Evolutionary conservation across 1,284 basidiomycete genomes (phyloP).

Genomic region (Ceratobasidium sp.): DNA sequence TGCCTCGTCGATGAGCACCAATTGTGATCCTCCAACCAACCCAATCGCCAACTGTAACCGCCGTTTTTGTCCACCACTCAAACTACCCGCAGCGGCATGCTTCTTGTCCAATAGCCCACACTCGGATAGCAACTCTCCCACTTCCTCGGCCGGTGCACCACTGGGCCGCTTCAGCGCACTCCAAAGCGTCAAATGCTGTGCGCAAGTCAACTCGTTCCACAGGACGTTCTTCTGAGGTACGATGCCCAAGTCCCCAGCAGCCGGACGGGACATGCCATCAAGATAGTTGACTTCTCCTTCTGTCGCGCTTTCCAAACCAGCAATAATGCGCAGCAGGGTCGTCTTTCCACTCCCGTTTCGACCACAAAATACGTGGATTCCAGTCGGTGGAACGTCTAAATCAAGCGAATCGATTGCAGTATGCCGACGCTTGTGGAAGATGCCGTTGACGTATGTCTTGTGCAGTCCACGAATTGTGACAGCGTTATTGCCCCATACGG

Average conservation of each 20-base stretch:
- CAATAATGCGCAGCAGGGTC: conserved; percentile 74
- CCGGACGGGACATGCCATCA: conserved; percentile 60
- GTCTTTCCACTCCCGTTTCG: conserved; percentile 78
- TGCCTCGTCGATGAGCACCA: conserved; percentile 70
- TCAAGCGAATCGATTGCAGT: conserved; percentile 72
- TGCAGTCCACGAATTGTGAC: conserved; percentile 33
- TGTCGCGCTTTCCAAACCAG: conserved; percentile 67
- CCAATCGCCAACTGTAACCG: conserved; percentile 84
- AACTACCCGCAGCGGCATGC: conserved; percentile 69
- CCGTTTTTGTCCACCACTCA: conserved; percentile 84
- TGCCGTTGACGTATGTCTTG: conserved; percentile 31
- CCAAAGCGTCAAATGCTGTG: conserved; percentile 79
- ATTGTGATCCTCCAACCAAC: conserved; percentile 66
- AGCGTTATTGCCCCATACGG: conserved; percentile 21
- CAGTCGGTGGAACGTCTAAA: conserved; percentile 72
- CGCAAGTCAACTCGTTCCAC: conserved; percentile 78
- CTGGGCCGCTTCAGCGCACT: conserved; percentile 73
- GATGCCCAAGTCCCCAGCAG: conserved; percentile 75
- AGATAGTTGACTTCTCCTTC: conserved; percentile 72
- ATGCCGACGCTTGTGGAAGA: conserved; percentile 60
- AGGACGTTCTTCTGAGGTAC: conserved; percentile 87
- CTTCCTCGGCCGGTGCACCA: conserved; percentile 59
- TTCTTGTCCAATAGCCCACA: conserved; percentile 79
- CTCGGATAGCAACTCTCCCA: conserved; percentile 70
- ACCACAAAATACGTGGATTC: conserved; percentile 71